Percentiles rank a stretch among this genome's conserved stretches.
phyloP scores from a whole-genome alignment of 495 filamentous ascomycete genomes.

The Penicillium ucsense region DNA sequence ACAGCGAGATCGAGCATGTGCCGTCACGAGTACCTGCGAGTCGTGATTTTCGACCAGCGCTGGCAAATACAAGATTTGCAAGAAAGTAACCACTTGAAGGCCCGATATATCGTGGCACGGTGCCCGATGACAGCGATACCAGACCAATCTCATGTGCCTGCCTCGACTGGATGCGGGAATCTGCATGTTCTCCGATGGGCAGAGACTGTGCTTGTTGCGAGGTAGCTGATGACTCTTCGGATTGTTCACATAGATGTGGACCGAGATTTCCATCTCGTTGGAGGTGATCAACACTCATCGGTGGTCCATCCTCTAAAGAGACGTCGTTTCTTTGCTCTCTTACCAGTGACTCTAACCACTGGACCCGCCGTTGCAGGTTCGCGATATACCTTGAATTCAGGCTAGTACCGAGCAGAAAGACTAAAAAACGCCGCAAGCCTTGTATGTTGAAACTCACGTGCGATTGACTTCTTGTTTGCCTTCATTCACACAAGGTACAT shows the following conservation, averaged over 20 bases:
- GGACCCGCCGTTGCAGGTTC: constrained; percentile 28
- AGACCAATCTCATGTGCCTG: constrained; percentile 31
- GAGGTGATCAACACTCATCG: constrained; percentile 1
- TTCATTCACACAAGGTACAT: constrained; percentile 31
- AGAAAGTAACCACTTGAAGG: constrained; percentile 35
- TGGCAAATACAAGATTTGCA: constrained; percentile 32
- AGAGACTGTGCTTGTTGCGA: constrained; percentile 1
- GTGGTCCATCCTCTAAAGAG: constrained; percentile 17
- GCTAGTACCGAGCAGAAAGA: constrained; percentile 3
- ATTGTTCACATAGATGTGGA: not conserved
- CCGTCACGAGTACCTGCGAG: not conserved
- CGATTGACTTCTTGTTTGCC: constrained; percentile 33
- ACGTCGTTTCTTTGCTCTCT: constrained; percentile 22
- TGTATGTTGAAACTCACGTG: too few species aligned
- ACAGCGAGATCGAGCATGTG: constrained; percentile 10
- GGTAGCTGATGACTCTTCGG: not conserved
- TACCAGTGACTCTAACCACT: constrained; percentile 35
- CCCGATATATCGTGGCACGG: constrained; percentile 29
- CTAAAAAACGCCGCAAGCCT: not conserved
- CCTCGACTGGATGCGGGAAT: constrained; percentile 9
- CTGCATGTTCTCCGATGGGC: not conserved
- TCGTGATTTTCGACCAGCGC: constrained; percentile 19
- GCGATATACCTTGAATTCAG: constrained; percentile 25
- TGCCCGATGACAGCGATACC: constrained; percentile 27
- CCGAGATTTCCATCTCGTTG: not conserved